These are phyloP conservation scores for Leucogyrophana mollusca DNA, from an alignment of 768 basidiomycete genomes.

Conservation along the genomic window DNA sequence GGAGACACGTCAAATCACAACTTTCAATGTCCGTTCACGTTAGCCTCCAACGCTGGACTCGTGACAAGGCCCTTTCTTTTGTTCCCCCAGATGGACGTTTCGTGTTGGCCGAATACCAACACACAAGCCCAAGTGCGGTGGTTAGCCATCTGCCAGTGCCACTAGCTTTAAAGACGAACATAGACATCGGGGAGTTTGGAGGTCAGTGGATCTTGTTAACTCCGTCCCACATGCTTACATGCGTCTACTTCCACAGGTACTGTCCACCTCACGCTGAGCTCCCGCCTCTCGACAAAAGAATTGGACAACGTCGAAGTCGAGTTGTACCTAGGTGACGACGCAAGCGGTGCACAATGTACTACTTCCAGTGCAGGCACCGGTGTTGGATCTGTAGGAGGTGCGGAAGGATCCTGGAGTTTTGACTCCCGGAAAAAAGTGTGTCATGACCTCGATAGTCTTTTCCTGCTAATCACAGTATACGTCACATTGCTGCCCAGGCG, in stretches of 20 bases:
- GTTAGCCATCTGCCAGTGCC: constrained; percentile 52
- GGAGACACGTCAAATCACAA: no score
- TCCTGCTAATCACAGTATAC: background rate
- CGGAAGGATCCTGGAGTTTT: constrained; percentile 76
- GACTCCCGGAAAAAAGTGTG: constrained; percentile 65
- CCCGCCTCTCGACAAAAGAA: constrained; percentile 58
- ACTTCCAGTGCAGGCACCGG: constrained; percentile 57
- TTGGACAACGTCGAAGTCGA: constrained; percentile 74
- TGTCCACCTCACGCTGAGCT: constrained; percentile 62
- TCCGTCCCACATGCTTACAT: background rate
- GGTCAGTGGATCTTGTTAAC: constrained; percentile 13
- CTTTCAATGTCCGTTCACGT: no score
- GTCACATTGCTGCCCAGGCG: constrained; percentile 45
- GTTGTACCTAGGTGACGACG: constrained; percentile 72
- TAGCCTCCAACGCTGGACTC: constrained; percentile 79
- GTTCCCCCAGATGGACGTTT: constrained; percentile 93
- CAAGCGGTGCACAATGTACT: constrained; percentile 71
- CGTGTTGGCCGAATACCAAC: constrained; percentile 80
- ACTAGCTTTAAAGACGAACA: constrained; percentile 47
- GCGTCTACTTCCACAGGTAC: constrained; percentile 37
- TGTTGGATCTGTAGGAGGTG: constrained; percentile 33
- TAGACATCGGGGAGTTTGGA: constrained; percentile 28
- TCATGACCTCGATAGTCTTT: background rate
- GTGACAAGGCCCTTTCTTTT: constrained; percentile 80
- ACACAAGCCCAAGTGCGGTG: constrained; percentile 37